Evolutionary conservation across 2,329 filamentous ascomycete genomes (phyloP).

Genomic region (Fusarium multiceps): DNA sequence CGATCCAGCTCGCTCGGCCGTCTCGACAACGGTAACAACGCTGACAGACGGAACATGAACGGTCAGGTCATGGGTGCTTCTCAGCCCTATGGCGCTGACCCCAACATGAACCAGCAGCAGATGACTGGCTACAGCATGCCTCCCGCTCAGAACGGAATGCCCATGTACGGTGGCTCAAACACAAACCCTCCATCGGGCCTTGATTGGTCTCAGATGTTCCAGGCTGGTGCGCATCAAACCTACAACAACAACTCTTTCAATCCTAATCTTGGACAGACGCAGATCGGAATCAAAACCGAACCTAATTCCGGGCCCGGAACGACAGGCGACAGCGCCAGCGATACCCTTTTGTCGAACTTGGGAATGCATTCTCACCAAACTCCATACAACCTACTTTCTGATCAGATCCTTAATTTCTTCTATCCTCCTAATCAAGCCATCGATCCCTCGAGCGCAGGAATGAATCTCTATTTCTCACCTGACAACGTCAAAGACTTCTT

Average conservation of each 20-base stretch:
- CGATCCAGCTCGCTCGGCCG: constrained; percentile 70
- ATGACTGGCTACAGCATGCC: constrained; percentile 73
- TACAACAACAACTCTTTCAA: constrained; percentile 71
- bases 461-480: constrained; percentile 71
- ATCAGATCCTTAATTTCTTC: constrained; percentile 67
- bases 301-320: constrained; percentile 66
- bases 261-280: constrained; percentile 75
- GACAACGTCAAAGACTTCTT: constrained; percentile 78
- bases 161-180: constrained; percentile 70
- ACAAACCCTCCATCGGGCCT: constrained; percentile 71
- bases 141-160: constrained; percentile 71
- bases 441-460: constrained; percentile 66
- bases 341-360: constrained; percentile 61
- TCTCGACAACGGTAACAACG: constrained; percentile 65
- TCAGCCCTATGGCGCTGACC: constrained; percentile 68
- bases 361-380: constrained; percentile 61
- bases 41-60: constrained; percentile 67
- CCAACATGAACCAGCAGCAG: constrained; percentile 73
- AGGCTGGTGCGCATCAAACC: constrained; percentile 74
- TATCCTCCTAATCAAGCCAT: constrained; percentile 58
- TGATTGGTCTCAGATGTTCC: constrained; percentile 85
- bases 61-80: constrained; percentile 63
- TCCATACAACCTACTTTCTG: constrained; percentile 65
- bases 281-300: constrained; percentile 76
- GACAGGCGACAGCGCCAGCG: constrained; percentile 60